These are phyloP conservation scores for Entomortierella lignicola DNA, from an alignment of 192 early-diverging fungal genomes.

Conservation along the genomic window DNA sequence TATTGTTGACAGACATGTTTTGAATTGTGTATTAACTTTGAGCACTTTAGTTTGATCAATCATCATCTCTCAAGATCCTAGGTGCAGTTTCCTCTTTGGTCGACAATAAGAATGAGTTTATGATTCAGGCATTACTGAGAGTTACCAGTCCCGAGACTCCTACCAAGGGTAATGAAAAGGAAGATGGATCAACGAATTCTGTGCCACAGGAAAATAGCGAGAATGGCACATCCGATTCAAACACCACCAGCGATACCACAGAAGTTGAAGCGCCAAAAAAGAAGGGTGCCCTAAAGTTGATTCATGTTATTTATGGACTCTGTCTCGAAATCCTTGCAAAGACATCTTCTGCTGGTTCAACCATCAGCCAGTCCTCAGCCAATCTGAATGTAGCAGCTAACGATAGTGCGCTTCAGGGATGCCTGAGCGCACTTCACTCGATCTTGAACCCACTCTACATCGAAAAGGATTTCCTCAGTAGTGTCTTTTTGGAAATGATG, in stretches of 20 bases:
- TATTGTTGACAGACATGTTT: neutral
- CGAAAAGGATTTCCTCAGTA: slow-evolving; percentile 51
- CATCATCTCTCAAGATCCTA: slow-evolving; percentile 68
- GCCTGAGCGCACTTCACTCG: slow-evolving; percentile 64
- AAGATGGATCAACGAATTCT: neutral
- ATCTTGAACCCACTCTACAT: slow-evolving; percentile 62
- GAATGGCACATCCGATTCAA: neutral
- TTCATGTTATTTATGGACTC: slow-evolving; percentile 78
- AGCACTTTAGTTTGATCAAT: slow-evolving; percentile 61
- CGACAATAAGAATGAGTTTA: slow-evolving; percentile 55
- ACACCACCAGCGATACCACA: neutral
- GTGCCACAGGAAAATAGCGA: neutral
- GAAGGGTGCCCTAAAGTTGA: slow-evolving; percentile 52
- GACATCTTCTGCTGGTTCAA: slow-evolving; percentile 45
- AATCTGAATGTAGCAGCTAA: slow-evolving; percentile 46
- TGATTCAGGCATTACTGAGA: slow-evolving; percentile 58
- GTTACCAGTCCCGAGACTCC: slow-evolving; percentile 18
- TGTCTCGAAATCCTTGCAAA: slow-evolving; percentile 71
- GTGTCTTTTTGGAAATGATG: slow-evolving; percentile 77
- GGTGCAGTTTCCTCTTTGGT: slow-evolving; percentile 66
- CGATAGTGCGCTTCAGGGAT: slow-evolving; percentile 57
- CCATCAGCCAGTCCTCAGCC: slow-evolving; percentile 48
- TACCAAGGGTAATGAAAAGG: neutral
- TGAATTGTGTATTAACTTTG: neutral
- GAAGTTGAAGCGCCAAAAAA: neutral